These are phyloP conservation scores for Entoloma clypeatum DNA, from an alignment of 1,284 basidiomycete genomes.

Conservation along the genomic window DNA sequence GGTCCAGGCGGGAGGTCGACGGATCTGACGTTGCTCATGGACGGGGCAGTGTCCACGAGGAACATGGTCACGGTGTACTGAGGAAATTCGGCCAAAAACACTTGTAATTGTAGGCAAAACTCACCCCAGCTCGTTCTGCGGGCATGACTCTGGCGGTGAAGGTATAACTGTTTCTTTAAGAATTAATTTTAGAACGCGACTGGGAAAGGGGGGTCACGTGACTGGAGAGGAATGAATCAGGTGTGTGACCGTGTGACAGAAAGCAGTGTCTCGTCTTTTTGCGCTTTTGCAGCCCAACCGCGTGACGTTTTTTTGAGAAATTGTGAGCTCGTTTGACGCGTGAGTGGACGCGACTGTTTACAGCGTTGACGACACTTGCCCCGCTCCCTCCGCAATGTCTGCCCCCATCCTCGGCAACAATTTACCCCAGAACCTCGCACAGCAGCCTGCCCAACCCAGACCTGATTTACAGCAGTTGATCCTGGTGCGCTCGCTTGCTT, in stretches of 20 bases:
- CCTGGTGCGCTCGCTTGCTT: slow-evolving; percentile 26
- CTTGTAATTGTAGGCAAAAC: slow-evolving; percentile 21
- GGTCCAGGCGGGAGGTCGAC: slow-evolving; percentile 54
- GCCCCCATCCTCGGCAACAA: slow-evolving; percentile 35
- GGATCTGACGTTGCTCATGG: slow-evolving; percentile 68
- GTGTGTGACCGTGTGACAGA: slow-evolving; percentile 21
- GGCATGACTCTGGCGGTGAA: slow-evolving; percentile 52
- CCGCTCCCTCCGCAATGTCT: slow-evolving; percentile 25
- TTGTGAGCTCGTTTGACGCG: slow-evolving; percentile 15
- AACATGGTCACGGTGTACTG: slow-evolving; percentile 85
- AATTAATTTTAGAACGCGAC: slow-evolving; percentile 30
- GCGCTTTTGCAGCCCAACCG: slow-evolving; percentile 23
- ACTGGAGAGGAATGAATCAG: slow-evolving; percentile 15
- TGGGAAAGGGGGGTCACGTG: slow-evolving; percentile 30
- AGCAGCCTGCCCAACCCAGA: slow-evolving; percentile 28
- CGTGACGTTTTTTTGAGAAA: slow-evolving; percentile 29
- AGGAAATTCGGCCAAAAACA: slow-evolving; percentile 6
- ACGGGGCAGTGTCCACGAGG: slow-evolving; percentile 81
- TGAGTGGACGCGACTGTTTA: slow-evolving; percentile 22
- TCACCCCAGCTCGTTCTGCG: slow-evolving; percentile 72
- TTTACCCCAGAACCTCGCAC: slow-evolving; percentile 27
- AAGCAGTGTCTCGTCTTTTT: slow-evolving; percentile 17
- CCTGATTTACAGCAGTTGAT: slow-evolving; percentile 37
- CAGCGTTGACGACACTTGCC: slow-evolving; percentile 11
- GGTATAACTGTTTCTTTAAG: slow-evolving; percentile 13